Evolutionary conservation across 371 early-diverging fungal genomes (phyloP), one percentile per base, ranked within the genome.

Genomic region (Lichtheimia hyalospora): DNA sequence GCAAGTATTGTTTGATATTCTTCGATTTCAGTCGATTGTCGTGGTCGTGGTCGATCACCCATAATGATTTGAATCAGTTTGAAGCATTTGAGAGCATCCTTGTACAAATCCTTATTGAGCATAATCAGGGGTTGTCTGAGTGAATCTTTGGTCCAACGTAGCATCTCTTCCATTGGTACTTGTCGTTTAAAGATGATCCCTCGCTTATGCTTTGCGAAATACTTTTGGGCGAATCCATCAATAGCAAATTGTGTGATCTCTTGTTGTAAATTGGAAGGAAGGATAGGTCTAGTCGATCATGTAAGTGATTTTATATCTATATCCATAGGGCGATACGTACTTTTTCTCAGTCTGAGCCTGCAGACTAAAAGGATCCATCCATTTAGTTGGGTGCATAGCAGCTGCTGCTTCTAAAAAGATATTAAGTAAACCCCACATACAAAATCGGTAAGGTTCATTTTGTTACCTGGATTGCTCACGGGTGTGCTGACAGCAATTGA

Each of bases 151-250:
- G 87, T 87, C 81, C 85, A 93, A 48, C 81, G 81, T 13, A 96
- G 66, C 91, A 96, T 87, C 65, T 96, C 89, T 44, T 91, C 90
- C 61, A 95, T 73, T 2, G 97, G 94, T 2, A 97, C 92, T 63
- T 79, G 88, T 44, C 90, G 85, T 63, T 93, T 75, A 58, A 97
- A 90, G 1, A 79, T 53, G 15, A 93, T 68, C 0, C 97, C 96
- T 44, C 87, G 84, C 70, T 92, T 92, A 62, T 95, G 96, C 6
- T 89, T 89, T 0, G 92, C 74, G 77, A 98, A 98, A 71, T 94
- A 93, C 63, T 91, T 91, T 71, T 87, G 76, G 4, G 97, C 97
- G 82, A 92, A 97, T 0, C 95, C 93, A 39, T 93, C 92, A 65
- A 97, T 93, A 18, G 87, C 83, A 73, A 93, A 94, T 58, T 88